Base-by-base conservation (phyloP, 108 stramenopile genomes). In the Skeletonema marinoi region DNA sequence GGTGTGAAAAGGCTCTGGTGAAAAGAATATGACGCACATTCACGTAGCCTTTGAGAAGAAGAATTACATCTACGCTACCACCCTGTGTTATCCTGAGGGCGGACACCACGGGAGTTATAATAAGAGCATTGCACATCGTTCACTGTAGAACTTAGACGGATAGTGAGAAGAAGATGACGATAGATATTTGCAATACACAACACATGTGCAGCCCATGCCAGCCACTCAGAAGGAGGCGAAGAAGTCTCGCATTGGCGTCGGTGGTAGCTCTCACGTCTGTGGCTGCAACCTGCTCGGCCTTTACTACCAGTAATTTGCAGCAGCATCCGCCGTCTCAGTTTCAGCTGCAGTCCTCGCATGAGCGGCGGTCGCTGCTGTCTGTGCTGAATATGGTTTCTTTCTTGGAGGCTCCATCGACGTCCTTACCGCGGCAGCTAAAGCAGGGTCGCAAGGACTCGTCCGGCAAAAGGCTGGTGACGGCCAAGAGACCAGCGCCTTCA, bases 351-450 rank as follows among this genome's bases (percentile, higher is more conserved):
- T 14, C 30, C 2, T 8, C 31, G 12, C 13, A 16, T 16, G 30
- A 32, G 50, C 25, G 9, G 31, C 46, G 68, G 50, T 68, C 48
- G 29, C 32, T 48, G 30, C 30, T 51, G 50, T 50, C 48, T 19
- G 31, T 68, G 30, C 32, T 68, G n/a, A 54, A 68, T 48, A 68
- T 68, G 68, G 68, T 68, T 12, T 68, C 68, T 14, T 68, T 68
- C 16, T 16, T 68, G 50, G 68, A 68, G 31, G 68, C 68, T 32
- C 68, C 68, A 31, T 50, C 68, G 32, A 32, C 68, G 14, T 31
- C 48, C 6, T 33, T 31, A 1, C 32, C 25, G 12, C 30, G 42
- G 48, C 31, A 68, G 16, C 38, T 19, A 17, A 16, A 48, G 50
- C 19, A 50, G 32, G 50, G 48, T 2, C 50, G 30, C 5, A 50